phyloP scores from a whole-genome alignment of 1,139 yeast species.

The Blastobotrys serpentis region DNA sequence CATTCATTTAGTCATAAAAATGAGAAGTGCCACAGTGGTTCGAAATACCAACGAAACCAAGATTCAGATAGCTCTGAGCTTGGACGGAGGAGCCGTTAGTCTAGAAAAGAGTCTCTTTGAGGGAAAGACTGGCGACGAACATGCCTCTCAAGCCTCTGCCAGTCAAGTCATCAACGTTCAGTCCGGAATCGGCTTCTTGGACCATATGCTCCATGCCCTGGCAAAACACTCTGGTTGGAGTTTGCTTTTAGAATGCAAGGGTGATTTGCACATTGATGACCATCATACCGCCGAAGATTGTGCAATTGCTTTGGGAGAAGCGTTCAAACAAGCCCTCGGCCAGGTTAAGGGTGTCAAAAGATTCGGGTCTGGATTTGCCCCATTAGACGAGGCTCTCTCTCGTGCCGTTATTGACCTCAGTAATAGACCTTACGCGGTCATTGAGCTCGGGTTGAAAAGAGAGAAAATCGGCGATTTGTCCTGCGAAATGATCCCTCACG shows the following conservation, averaged over 20 bases:
- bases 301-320: slow-evolving; percentile 85
- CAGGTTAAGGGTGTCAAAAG: slow-evolving; percentile 87
- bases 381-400: slow-evolving; percentile 91
- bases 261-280: slow-evolving; percentile 94
- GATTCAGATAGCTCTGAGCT: slow-evolving; percentile 77
- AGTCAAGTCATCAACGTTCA: slow-evolving; percentile 76
- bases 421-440: slow-evolving; percentile 87
- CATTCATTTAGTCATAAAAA: slow-evolving; percentile 4
- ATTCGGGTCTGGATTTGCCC: slow-evolving; percentile 94
- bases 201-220: slow-evolving; percentile 95
- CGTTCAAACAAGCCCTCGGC: slow-evolving; percentile 88
- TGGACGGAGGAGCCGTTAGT: slow-evolving; percentile 78
- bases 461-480: slow-evolving; percentile 91
- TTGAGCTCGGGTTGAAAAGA: slow-evolving; percentile 84
- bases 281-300: slow-evolving; percentile 97
- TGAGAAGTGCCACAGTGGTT: slow-evolving; percentile 49
- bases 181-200: slow-evolving; percentile 92
- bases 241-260: slow-evolving; percentile 79
- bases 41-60: slow-evolving; percentile 91
- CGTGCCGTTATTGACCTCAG: slow-evolving; percentile 93
- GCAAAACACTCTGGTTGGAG: slow-evolving; percentile 99
- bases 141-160: slow-evolving; percentile 61
- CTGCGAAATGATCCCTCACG: slow-evolving; percentile 97
- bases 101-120: slow-evolving; percentile 53
- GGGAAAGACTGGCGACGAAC: slow-evolving; percentile 41